A percentile compares a stretch with the other conserved stretches of the same genome.
phyloP scores from a whole-genome alignment of 176 grass and related monocot genomes.

The Musa schizocarpa region DNA sequence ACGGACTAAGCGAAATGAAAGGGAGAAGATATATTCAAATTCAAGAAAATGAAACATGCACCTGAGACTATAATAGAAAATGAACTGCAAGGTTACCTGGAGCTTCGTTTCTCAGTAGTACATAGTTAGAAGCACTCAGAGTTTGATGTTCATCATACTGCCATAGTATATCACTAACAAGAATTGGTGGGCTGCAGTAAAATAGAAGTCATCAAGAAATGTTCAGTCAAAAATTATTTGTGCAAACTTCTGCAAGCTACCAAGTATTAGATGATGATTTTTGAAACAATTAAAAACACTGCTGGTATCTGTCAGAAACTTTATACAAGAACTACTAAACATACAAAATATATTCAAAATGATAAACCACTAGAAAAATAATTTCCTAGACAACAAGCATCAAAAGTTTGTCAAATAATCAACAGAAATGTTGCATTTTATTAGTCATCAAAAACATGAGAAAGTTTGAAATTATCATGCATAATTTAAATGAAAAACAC shows the following conservation, averaged over 20 bases:
- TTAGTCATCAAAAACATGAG: too few relatives aligned
- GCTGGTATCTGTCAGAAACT: too few relatives aligned
- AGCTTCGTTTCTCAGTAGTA: constrained; percentile 38
- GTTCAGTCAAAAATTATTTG: background rate
- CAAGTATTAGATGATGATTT: background rate
- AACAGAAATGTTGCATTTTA: too few relatives aligned
- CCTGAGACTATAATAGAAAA: background rate
- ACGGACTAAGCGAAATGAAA: background rate
- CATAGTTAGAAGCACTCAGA: constrained; percentile 34
- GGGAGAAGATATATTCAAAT: background rate
- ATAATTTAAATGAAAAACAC: too few relatives aligned
- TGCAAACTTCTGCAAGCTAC: background rate
- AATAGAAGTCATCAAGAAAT: constrained; percentile 26
- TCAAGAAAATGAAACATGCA: background rate
- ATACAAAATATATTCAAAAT: too few relatives aligned
- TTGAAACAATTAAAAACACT: too few relatives aligned
- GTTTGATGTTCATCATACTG: constrained; percentile 37
- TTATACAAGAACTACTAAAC: too few relatives aligned
- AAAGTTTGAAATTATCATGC: too few relatives aligned
- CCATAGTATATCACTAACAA: constrained; percentile 79
- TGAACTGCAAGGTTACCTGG: constrained; percentile 23
- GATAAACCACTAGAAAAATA: too few relatives aligned
- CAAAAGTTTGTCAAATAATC: too few relatives aligned
- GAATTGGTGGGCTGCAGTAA: constrained; percentile 66
- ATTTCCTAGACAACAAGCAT: too few relatives aligned